Evolutionary conservation across 331 rosid genomes (phyloP).

Genomic region (Erythrophleum ivorense): DNA sequence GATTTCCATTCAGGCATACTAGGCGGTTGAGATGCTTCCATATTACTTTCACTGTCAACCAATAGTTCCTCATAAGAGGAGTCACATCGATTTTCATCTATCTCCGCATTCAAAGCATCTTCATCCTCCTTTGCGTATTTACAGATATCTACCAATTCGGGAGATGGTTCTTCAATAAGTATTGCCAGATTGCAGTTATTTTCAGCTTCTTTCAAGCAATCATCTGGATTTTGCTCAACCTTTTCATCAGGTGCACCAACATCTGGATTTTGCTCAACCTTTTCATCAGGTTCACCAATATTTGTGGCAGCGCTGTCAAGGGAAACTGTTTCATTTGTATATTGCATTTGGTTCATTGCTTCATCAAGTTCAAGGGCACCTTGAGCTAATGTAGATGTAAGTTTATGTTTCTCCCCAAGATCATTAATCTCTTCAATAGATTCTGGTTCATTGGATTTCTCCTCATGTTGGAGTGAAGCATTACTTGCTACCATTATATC

Average conservation of each 20-base stretch:
- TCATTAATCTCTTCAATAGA: constrained; percentile 43
- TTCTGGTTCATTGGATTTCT: constrained; percentile 43
- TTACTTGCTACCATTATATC: constrained; percentile 37
- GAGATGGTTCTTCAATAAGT: constrained; percentile 52
- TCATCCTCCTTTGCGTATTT: constrained; percentile 46
- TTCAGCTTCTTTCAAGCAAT: constrained; percentile 43
- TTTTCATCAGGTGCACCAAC: constrained; percentile 29
- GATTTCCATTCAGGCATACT: constrained; percentile 41
- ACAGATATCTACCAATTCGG: constrained; percentile 43
- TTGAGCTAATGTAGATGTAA: constrained; percentile 46
- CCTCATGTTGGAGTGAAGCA: constrained; percentile 48
- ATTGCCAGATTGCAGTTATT: constrained; percentile 42
- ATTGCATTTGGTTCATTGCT: constrained; percentile 44
- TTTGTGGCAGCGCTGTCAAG: constrained; percentile 37
- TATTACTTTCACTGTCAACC: constrained; percentile 37
- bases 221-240: constrained; percentile 50
- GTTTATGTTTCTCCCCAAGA: constrained; percentile 43
- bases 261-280: constrained; percentile 50
- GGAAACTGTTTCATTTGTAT: constrained; percentile 37
- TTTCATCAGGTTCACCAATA: constrained; percentile 40
- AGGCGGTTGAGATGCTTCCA: constrained; percentile 44
- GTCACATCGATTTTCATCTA: constrained; percentile 41
- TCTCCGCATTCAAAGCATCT: constrained; percentile 50
- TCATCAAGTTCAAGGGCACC: constrained; percentile 46
- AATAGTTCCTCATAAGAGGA: constrained; percentile 52